These are phyloP conservation scores for Xylaria polymorpha DNA, from an alignment of 2,329 filamentous ascomycete genomes.

Conservation along the genomic window DNA sequence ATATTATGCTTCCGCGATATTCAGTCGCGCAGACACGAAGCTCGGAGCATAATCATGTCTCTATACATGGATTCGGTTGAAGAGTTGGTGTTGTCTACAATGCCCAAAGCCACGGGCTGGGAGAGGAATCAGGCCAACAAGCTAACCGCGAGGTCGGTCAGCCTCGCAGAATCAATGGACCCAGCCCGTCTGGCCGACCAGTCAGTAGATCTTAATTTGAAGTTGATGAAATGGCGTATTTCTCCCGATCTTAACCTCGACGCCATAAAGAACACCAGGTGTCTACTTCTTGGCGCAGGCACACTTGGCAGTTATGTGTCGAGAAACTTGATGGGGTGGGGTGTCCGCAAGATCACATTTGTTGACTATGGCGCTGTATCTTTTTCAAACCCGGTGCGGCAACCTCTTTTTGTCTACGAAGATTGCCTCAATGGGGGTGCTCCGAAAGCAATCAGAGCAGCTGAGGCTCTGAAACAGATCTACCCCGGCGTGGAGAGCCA, in stretches of 20 bases:
- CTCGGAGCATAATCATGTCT: constrained; percentile 81
- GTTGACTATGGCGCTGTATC: constrained; percentile 94
- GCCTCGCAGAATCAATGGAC: constrained; percentile 94
- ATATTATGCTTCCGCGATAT: constrained; percentile 92
- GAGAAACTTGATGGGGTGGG: constrained; percentile 93
- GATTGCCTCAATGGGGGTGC: constrained; percentile 89
- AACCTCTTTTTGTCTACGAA: constrained; percentile 89
- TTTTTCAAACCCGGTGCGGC: constrained; percentile 95
- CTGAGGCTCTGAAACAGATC: constrained; percentile 82
- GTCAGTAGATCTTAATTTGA: constrained; percentile 94
- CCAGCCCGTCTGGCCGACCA: constrained; percentile 88
- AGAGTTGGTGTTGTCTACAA: constrained; percentile 59
- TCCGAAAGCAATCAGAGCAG: constrained; percentile 83
- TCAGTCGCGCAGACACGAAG: constrained; percentile 79
- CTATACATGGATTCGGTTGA: constrained; percentile 66
- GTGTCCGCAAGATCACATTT: constrained; percentile 93
- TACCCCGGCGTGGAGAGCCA: constrained; percentile 88
- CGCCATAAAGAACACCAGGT: constrained; percentile 87
- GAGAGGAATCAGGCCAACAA: constrained; percentile 85
- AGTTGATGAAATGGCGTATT: constrained; percentile 99
- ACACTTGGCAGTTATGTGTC: constrained; percentile 95
- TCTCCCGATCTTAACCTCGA: constrained; percentile 89
- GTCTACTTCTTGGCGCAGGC: constrained; percentile 89
- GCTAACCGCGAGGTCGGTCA: constrained; percentile 79
- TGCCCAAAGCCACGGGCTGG: constrained; percentile 97